Percentiles rank a stretch among this genome's conserved stretches.
phyloP scores from a whole-genome alignment of 352 stramenopile genomes.

The Pythium brassicae region DNA sequence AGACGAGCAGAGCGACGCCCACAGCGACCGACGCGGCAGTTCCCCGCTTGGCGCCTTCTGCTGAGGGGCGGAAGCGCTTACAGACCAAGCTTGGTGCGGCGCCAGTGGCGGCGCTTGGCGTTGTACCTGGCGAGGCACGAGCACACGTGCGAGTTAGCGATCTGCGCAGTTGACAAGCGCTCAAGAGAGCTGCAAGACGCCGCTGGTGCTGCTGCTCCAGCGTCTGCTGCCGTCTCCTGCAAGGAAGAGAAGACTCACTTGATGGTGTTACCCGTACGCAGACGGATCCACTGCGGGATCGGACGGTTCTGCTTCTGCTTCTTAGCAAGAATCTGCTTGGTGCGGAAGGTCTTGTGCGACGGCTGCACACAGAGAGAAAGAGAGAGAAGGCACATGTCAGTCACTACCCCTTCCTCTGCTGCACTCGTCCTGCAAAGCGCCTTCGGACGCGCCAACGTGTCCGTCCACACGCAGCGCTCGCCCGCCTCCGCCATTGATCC shows the following conservation, averaged over 20 bases:
- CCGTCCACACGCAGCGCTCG: too few relatives aligned
- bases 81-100: slow-evolving; percentile 99
- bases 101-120: slow-evolving; percentile 99
- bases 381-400: background rate
- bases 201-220: background rate
- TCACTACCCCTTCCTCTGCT: too few relatives aligned
- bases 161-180: background rate
- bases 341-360: slow-evolving; percentile 99
- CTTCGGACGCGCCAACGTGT: too few relatives aligned
- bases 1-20: background rate
- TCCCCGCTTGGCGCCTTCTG: slow-evolving; percentile 7
- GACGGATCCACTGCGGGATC: slow-evolving; percentile 99
- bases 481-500: too few relatives aligned
- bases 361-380: slow-evolving; percentile 54
- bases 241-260: slow-evolving; percentile 38
- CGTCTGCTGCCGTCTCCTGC: too few relatives aligned
- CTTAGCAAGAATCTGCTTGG: slow-evolving; percentile 99
- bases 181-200: background rate
- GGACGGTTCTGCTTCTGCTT: slow-evolving; percentile 99
- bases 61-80: slow-evolving; percentile 73
- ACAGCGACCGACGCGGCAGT: background rate
- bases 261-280: slow-evolving; percentile 99
- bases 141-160: background rate
- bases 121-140: slow-evolving; percentile 91
- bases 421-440: too few relatives aligned